Evolutionary conservation across 768 basidiomycete species (phyloP), one percentile per base, ranked within the genome.

Genomic region (Termitomyces sp.): DNA sequence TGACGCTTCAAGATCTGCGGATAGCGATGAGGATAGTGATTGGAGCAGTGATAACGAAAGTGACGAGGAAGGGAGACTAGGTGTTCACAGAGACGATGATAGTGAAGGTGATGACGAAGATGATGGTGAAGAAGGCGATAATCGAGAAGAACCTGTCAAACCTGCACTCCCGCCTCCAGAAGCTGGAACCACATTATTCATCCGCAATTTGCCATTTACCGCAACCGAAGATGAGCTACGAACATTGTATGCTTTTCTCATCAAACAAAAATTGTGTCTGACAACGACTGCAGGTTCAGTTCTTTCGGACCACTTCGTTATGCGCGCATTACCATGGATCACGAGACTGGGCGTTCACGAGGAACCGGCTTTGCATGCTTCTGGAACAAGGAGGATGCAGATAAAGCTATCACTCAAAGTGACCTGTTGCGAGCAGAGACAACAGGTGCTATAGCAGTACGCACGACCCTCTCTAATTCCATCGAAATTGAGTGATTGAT

Each of bases 281-380:
- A 51, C 46, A 41, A 52, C 20, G 48, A 46, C 22, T 59, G 3
- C 48, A 97, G 95, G 29, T 97, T 99, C 76, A 89, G 94, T 24
- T 74, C 85, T 1, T 98, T 95, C 68, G 97, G 97, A 0, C 87
- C 93, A 5, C 76, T 99, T 18, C 89, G 94, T 24, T 99, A 98
- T 68, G 94, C 91, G 4, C 85, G 92, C 22, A 90, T 98, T 52
- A 90, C 95, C 0, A 76, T 94, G 71, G 97, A 98, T 63, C 78
- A 75, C 7, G 83, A 78, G 1, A 93, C 88, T 1, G 92, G 88
- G 18, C 87, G 94, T 46, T 94, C 96, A 24, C 81, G 94, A 46
- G 97, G 97, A 26, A 96, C 94, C 6, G 97, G 94, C 3, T 99
- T 99, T 67, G 94, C 88, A 2, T 98, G 94, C 69, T 98, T 96